phyloP scores from a whole-genome alignment of 306 rosid genomes.

The Sphenostylis stenocarpa region DNA sequence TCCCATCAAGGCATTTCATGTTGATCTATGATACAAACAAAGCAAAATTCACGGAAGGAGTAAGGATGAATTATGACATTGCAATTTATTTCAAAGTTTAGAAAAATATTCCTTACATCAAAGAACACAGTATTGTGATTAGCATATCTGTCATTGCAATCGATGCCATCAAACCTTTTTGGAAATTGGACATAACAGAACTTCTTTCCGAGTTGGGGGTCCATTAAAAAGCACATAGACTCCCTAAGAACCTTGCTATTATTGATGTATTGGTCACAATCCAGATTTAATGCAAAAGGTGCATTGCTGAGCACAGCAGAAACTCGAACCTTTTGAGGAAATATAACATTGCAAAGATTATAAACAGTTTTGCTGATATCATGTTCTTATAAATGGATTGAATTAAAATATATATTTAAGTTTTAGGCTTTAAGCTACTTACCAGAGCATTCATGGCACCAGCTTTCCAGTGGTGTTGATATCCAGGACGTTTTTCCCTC shows the following conservation, averaged over 20 bases:
- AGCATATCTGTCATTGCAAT: conserved; percentile 78
- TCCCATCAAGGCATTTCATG: conserved; percentile 97
- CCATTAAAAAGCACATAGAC: conserved; percentile 97
- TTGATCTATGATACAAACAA: conserved; percentile 53
- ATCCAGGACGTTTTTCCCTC: conserved; percentile 84
- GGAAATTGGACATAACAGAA: conserved; percentile 90
- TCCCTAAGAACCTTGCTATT: conserved; percentile 89
- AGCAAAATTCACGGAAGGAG: conserved; percentile 32
- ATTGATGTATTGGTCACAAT: conserved; percentile 97
- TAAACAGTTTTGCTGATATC: not conserved
- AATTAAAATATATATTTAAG: not conserved
- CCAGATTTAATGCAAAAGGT: conserved; percentile 91
- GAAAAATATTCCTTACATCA: conserved; percentile 62
- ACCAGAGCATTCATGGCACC: conserved; percentile 98
- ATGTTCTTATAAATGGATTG: not conserved
- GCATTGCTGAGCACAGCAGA: conserved; percentile 96
- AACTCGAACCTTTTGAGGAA: conserved; percentile 72
- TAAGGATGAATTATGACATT: conserved; percentile 8
- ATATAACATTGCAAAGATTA: conserved; percentile 28
- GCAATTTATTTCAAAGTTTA: not conserved
- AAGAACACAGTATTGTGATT: conserved; percentile 73
- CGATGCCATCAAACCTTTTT: conserved; percentile 85
- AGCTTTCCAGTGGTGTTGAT: conserved; percentile 83
- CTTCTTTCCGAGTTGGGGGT: conserved; percentile 79
- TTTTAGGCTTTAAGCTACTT: conserved; percentile 31